Base-by-base conservation (phyloP, 345 rosid species). In the Citrus trifoliata region DNA sequence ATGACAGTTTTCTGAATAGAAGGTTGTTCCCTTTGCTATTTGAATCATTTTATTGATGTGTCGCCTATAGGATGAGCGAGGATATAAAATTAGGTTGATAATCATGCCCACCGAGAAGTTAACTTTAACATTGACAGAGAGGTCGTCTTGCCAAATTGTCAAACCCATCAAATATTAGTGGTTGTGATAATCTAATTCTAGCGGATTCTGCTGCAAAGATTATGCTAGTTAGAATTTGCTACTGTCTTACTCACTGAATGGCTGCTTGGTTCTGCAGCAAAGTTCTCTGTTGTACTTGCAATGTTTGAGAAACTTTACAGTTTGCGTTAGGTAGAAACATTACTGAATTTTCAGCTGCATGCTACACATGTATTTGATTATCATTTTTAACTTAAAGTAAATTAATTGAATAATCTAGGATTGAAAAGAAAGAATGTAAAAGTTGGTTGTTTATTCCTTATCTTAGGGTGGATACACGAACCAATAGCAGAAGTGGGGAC, bases 391-490 rank as follows among this genome's bases (percentile, higher is more conserved):
- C 33, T 60, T 16, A 46, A 46, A 21, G 21, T 61, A 37, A 74
- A 40, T 63, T 28, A 21, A 21, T n/a, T 30, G 64, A 22, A 51
- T 64, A 33, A 42, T 76, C 67, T 7, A 3, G 24, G 59, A 21
- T 10, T 25, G 27, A 48, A 51, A 30, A 33, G 24, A 25, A 22
- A 1, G 37, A 63, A 37, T n/a, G 13, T 79, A 4, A 59, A 75
- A 79, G 33, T 61, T 77, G 27, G 42, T 64, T 70, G 37, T 48
- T 6, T 30, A 66, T 83, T 79, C 70, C 19, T 78, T 37, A 4
- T 75, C 76, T 37, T 75, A 96, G 99, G 92, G 84, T 96, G 77
- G 99, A 96, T 82, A 80, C 82, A 66, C 99, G 98, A 32, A 87
- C 91, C 79, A 90, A 94, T 82, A 81, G 62, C 76, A 71, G 77